phyloP scores from a whole-genome alignment of 129 eudicot genomes.

The Saussurea involucrata region DNA sequence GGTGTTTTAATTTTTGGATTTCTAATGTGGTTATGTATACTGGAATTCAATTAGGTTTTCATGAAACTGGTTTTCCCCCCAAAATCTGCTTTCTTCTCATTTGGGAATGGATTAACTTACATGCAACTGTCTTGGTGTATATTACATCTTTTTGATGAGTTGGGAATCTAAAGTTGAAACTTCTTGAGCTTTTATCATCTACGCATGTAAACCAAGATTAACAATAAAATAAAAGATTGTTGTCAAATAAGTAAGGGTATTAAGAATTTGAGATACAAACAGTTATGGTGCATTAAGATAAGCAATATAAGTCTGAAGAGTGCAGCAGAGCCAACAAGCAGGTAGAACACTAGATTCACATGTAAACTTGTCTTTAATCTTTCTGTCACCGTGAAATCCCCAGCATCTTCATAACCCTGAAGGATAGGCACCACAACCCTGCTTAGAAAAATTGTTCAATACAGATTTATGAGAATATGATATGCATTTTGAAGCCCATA shows the following conservation, averaged over 20 bases:
- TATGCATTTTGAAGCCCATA: slow-evolving; percentile 9
- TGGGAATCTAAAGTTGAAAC: too few species aligned
- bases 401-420: too few species aligned
- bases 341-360: slow-evolving; percentile 68
- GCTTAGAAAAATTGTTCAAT: slow-evolving; percentile 50
- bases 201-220: not conserved
- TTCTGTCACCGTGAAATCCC: slow-evolving; percentile 81
- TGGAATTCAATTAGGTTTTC: too few species aligned
- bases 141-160: too few species aligned
- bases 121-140: too few species aligned
- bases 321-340: slow-evolving; percentile 57
- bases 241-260: slow-evolving; percentile 11
- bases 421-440: too few species aligned
- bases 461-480: slow-evolving; percentile 37
- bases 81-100: too few species aligned
- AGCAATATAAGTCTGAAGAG: slow-evolving; percentile 73
- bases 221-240: not conserved
- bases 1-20: too few species aligned
- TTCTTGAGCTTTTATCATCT: too few species aligned
- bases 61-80: too few species aligned
- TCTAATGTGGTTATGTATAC: too few species aligned
- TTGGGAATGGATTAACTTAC: too few species aligned
- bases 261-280: slow-evolving; percentile 49
- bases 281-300: slow-evolving; percentile 46
- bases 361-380: slow-evolving; percentile 81